Conservation (phyloP, 2,329 filamentous ascomycete species). For the Hypoxylon sp. region DNA sequence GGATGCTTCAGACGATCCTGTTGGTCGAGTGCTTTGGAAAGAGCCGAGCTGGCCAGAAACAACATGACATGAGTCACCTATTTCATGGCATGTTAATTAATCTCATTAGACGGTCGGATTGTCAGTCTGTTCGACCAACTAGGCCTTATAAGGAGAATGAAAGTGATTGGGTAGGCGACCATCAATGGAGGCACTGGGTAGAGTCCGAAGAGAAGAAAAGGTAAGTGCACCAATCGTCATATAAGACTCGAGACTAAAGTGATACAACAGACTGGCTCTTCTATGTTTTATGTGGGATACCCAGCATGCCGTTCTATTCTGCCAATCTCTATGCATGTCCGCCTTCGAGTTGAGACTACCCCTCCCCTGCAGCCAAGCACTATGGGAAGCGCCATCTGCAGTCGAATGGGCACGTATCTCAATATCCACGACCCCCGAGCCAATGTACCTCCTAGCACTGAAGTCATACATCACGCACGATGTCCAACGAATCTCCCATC, state of each 20-base stretch:
- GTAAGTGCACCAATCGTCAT: conserved; percentile 43
- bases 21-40: conserved; percentile 72
- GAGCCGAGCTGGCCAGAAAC: conserved; percentile 67
- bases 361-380: conserved; percentile 61
- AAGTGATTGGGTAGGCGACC: conserved; percentile 51
- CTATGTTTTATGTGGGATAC: conserved; percentile 74
- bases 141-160: conserved; percentile 35
- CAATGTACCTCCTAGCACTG: conserved; percentile 58
- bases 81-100: conserved; percentile 54
- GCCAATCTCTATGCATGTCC: conserved; percentile 72
- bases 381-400: conserved; percentile 66
- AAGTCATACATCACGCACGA: conserved; percentile 64
- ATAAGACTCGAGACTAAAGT: too few species aligned
- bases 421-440: conserved; percentile 45
- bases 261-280: conserved; percentile 54
- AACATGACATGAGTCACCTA: conserved; percentile 70
- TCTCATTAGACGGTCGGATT: conserved; percentile 50
- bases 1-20: conserved; percentile 68
- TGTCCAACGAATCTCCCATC: conserved; percentile 46
- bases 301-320: conserved; percentile 70
- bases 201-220: conserved; percentile 67
- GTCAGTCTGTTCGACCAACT: conserved; percentile 46
- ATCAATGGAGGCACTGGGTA: conserved; percentile 62
- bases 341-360: conserved; percentile 67
- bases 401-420: conserved; percentile 58